Evolutionary conservation across 371 early-diverging fungal genomes (phyloP), one percentile per base, ranked within the genome.

Genomic region (Vairimorpha necatrix): DNA sequence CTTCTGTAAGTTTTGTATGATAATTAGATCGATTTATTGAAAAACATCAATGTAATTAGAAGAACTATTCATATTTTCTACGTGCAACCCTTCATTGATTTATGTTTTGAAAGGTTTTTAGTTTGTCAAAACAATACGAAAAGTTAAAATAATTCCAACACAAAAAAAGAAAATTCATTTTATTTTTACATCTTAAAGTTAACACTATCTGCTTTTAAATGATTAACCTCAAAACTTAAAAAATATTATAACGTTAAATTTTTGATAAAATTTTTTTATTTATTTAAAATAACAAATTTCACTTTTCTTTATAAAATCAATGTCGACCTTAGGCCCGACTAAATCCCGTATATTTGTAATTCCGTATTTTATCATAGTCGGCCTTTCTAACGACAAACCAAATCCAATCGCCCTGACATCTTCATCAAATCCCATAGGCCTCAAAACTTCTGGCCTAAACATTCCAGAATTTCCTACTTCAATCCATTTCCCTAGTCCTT

Each of bases 381-480:
- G 98, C 54, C 99, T 90, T 88, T 99, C 99, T 78, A 96, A 87
- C 75, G 93, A 92, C 67, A 99, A 88, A 82, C 99, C 99, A 94
- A 95, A 99, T 24, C 94, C 99, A 85, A 96, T 93, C 42, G 97
- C 98, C 69, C 90, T 88, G 13, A 97, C 93, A 87, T 94, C 94
- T 48, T 91, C 90, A 63, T 92, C 92, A 72, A 96, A 88, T 14
- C 98, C 98, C 85, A 99, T 88, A 42, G 99, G 93, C 30, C 88
- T 86, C 81, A 98, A 88, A 94, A 99, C 94, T 86, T 99, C 99
- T 2, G 99, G 99, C 58, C 99, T 90, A 91, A 99, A 99, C 90
- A 98, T 93, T 75, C 99, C 99, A 22, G 93, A 92, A 89, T 99
- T 99, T 69, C 98, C 99, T 63, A 98, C 91, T 86, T 99, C 99